Base-by-base conservation (phyloP, 2,329 filamentous ascomycete species). In the Salinomyces thailandicus region DNA sequence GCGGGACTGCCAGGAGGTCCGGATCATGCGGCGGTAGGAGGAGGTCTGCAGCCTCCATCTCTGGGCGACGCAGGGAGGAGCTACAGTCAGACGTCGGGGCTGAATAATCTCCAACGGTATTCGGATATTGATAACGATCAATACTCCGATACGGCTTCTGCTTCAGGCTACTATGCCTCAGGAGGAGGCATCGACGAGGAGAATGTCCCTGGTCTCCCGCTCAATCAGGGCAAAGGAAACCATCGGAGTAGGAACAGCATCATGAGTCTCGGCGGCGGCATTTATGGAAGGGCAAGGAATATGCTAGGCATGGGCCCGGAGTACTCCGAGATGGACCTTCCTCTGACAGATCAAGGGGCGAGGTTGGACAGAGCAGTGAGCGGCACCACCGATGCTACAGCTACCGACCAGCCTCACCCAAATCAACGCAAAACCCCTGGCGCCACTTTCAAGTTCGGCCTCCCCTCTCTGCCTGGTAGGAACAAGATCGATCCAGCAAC, bases 261-360 rank as follows among this genome's bases (percentile, higher is more conserved):
- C 35, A 64, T 96, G 53, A 77, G 79, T 48, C 64, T 96, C 53
- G 87, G 89, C 43, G 87, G 89, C 43, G 87, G 89, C 13, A 66
- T 96, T 43, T 68, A 95, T 53, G 91, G 87, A 30, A 79, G 74
- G 54, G 81, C 89, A 28, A 96, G 93, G 68, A 87, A 82, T 58
- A 85, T 82, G 71, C 66, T 98, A 43, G 89, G 91, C 36, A 86
- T 94, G 78, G 81, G 77, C 7, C 71, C 73, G 15, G 73, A 82
- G 45, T 96, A 98, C 62, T 95, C 89, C 20, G 91, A 96, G 63
- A 98, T 98, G 91, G 89, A 98, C 58, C 69, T 98, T 37, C 91
- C 91, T 11, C 69, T 98, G 61, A 96, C 89, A 4, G 85, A 96
- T 58, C 66, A 80, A 31, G 74, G 70, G 36, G 72, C 69, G 32